Evolutionary conservation across 345 rosid species (phyloP), one percentile per base, ranked within the genome.

Genomic region (Dipteronia dyeriana): DNA sequence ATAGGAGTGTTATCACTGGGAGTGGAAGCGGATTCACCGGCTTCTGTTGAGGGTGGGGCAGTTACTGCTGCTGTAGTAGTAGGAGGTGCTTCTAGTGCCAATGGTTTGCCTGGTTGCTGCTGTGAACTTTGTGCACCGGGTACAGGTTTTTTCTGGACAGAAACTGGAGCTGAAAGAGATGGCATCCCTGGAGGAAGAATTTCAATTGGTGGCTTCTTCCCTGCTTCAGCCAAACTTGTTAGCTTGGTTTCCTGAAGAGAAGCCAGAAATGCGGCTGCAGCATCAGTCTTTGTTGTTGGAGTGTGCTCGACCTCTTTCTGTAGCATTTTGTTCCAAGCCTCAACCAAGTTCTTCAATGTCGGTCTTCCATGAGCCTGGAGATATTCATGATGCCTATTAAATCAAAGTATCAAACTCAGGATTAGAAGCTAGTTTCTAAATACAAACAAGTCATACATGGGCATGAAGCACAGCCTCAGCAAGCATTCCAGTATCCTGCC

Each of bases 401-500:
- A 79, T 66, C 74, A 71, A 59, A 74, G 45, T 29, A 72, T 60
- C 71, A 75, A 57, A 77, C 67, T 20, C 17, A 66, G 25, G 38
- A 7, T 29, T 26, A 22, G 59, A 66, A 71, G 5, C 26, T 4
- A 25, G 70, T 41, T 7, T 29, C 16, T 11, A 14, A 9, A 68
- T 7, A 72, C 5, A 79, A 77, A 56, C 14, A 73, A 82, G 41
- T 64, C 88, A 70, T 91, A 96, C 98, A 75, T 96, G 99, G n/a
- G 98, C 97, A 84, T 96, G 99, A 81, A 96, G 95, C 45, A 94
- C 99, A 39, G 98, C 92, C 87, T 96, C 99, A n/a, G 98, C 93
- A 47, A 92, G 97, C 99, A 96, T 96, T 79, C 99, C 99, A 0
- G 98, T 94, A 71, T 96, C 99, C 87, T 91, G 95, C 99, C 99